Conservation (phyloP, 768 basidiomycete genomes). For the Tremella yokohamensis region DNA sequence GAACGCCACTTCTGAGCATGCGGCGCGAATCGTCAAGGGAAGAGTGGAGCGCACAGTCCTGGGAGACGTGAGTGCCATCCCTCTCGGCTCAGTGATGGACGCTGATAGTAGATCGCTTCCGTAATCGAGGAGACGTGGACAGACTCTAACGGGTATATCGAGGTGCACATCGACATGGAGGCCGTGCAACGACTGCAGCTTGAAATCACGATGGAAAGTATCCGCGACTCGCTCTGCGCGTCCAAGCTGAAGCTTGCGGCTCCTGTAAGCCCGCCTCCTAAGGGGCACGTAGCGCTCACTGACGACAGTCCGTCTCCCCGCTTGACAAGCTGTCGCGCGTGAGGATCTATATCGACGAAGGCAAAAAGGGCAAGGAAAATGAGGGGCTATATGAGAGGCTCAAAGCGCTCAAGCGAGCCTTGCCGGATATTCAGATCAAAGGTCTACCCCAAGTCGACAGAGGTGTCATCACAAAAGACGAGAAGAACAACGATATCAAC, state of each 20-base stretch:
- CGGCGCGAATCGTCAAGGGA: constrained; percentile 95
- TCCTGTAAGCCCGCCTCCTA: constrained; percentile 57
- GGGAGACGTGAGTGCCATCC: constrained; percentile 66
- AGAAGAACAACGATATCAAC: constrained; percentile 82
- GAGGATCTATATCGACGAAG: constrained; percentile 51
- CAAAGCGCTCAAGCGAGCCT: constrained; percentile 75
- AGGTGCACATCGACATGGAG: constrained; percentile 82
- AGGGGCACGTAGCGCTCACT: background rate
- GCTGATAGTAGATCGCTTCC: constrained; percentile 66
- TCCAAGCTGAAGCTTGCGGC: constrained; percentile 91
- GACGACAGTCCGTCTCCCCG: constrained; percentile 43
- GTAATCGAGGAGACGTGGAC: constrained; percentile 96
- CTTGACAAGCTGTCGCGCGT: constrained; percentile 50
- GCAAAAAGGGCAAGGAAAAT: constrained; percentile 35
- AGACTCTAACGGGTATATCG: constrained; percentile 84
- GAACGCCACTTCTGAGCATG: constrained; percentile 72
- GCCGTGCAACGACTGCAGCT: constrained; percentile 87
- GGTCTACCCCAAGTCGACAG: constrained; percentile 82
- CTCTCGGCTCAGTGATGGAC: constrained; percentile 5
- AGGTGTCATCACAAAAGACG: constrained; percentile 94
- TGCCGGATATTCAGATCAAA: constrained; percentile 89
- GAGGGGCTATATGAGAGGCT: constrained; percentile 55
- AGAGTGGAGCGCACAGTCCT: constrained; percentile 90
- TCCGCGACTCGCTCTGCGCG: constrained; percentile 55
- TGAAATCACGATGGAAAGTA: constrained; percentile 18